Base-by-base conservation (phyloP, 148 eudicot genomes). In the Rhododendron ferrugineum region DNA sequence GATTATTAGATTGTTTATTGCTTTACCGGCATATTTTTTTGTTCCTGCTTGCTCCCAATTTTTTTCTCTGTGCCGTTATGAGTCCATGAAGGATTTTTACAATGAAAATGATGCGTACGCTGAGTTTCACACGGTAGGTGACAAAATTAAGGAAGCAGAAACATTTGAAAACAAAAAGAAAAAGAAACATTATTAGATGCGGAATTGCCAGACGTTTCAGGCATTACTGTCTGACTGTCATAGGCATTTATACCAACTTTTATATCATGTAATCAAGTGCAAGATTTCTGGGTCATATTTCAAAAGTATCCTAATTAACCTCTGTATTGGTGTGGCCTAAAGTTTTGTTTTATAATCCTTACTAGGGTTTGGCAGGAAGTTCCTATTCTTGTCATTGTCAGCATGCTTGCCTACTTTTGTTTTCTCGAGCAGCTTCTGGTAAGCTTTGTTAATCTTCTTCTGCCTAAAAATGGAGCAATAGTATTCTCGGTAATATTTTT, bases 331-430 rank as follows among this genome's bases (percentile, higher is more conserved):
- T 66, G 46, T 15, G 50, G 54, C 58, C 75, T 88, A 70, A 85
- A 82, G 52, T 80, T 76, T 75, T 82, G 32, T 72, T 0, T 49
- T 49, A 37, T 30, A 30, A 79, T 79, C 82, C 44, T 84, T 83
- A 81, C 76, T 91, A 96, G 99, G 87, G 92, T 93, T 79, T 97
- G 98, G 98, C 98, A 95, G 84, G 99, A 97, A 80, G 92, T 94
- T 28, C 98, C 97, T 5, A 88, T 97, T 82, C 97, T 97, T 60
- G 94, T 97, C 81, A 93, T 97, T 58, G 93, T 97, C 84, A 91
- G 99, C 91, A 92, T 94, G 93, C 92, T 97, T 54, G 90, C 90
- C 70, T 91, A 93, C 90, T 93, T 93, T 58, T 92, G 94, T 84
- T 93, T 93, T 72, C 94, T 93, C 30, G 94, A 93, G 86, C 94